phyloP scores from a whole-genome alignment of 2,329 filamentous ascomycete species.

The Paradendryphiella salina region DNA sequence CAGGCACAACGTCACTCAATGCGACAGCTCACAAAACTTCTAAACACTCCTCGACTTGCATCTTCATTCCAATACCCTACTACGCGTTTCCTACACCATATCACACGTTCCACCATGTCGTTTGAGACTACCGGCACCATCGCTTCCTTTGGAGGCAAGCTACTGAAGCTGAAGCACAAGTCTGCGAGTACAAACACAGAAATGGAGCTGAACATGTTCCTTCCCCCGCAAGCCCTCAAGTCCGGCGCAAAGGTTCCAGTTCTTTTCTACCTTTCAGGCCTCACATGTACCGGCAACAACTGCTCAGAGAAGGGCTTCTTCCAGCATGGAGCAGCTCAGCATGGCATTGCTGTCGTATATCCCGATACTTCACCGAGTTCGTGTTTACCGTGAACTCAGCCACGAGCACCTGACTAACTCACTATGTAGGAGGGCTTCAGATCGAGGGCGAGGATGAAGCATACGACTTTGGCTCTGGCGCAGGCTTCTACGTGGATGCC shows the following conservation, averaged over 20 bases:
- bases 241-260: slow-evolving; percentile 70
- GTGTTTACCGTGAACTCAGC: slow-evolving; percentile 28
- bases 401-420: slow-evolving; percentile 20
- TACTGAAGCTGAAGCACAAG: slow-evolving; percentile 89
- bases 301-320: slow-evolving; percentile 83
- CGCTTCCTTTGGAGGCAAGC: slow-evolving; percentile 87
- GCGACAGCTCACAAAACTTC: slow-evolving; percentile 30
- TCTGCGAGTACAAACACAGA: slow-evolving; percentile 78
- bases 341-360: slow-evolving; percentile 89
- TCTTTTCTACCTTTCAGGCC: slow-evolving; percentile 88
- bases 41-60: slow-evolving; percentile 18
- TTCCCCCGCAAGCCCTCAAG: slow-evolving; percentile 72
- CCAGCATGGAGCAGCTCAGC: slow-evolving; percentile 76
- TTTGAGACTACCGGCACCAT: slow-evolving; percentile 91
- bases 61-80: slow-evolving; percentile 15
- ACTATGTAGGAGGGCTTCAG: slow-evolving; percentile 65
- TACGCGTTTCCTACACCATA: slow-evolving; percentile 17
- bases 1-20: slow-evolving; percentile 39
- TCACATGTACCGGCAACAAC: slow-evolving; percentile 91
- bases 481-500: slow-evolving; percentile 94
- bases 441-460: slow-evolving; percentile 82
- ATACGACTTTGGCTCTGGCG: slow-evolving; percentile 90
- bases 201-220: slow-evolving; percentile 91
- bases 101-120: slow-evolving; percentile 53
- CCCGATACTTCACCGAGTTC: slow-evolving; percentile 90